Percentiles rank a stretch among this genome's conserved stretches.
Conservation (phyloP, 768 basidiomycete species). For the Paxillus involutus region DNA sequence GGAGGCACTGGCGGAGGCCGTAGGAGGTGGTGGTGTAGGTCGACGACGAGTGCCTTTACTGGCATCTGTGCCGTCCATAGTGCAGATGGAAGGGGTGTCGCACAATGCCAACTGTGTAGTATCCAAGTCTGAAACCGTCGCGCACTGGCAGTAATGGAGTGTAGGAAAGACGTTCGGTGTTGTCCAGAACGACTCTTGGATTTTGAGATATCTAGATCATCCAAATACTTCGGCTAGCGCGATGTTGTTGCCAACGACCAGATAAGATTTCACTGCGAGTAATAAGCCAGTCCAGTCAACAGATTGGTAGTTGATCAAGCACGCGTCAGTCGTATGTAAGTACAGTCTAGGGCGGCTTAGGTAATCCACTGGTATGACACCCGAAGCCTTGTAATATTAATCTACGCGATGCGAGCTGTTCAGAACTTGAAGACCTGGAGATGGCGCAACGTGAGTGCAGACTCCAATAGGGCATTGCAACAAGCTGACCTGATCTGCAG, state of each 20-base stretch:
- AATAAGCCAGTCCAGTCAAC: neutral
- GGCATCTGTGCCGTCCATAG: slow-evolving; percentile 51
- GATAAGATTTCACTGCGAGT: slow-evolving; percentile 7
- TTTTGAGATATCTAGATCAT: slow-evolving; percentile 20
- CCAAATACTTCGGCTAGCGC: neutral
- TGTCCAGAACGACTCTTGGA: neutral
- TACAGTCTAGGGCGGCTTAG: slow-evolving; percentile 17
- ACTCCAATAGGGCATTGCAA: neutral
- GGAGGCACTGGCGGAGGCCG: slow-evolving; percentile 32
- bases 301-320: slow-evolving; percentile 23
- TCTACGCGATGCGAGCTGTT: neutral
- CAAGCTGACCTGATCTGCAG: slow-evolving; percentile 70
- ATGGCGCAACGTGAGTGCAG: slow-evolving; percentile 3
- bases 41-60: slow-evolving; percentile 33
- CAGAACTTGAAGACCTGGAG: slow-evolving; percentile 44
- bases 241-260: slow-evolving; percentile 6
- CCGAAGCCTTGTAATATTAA: too few species aligned
- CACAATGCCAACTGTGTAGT: neutral
- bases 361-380: slow-evolving; percentile 21
- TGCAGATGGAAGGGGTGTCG: slow-evolving; percentile 3
- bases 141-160: slow-evolving; percentile 1
- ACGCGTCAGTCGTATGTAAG: slow-evolving; percentile 21
- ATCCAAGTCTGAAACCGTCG: slow-evolving; percentile 9
- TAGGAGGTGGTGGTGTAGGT: slow-evolving; percentile 45
- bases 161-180: slow-evolving; percentile 1